These are phyloP conservation scores for Leptosphaerulina australis DNA, from an alignment of 2,329 filamentous ascomycete genomes.

Conservation along the genomic window DNA sequence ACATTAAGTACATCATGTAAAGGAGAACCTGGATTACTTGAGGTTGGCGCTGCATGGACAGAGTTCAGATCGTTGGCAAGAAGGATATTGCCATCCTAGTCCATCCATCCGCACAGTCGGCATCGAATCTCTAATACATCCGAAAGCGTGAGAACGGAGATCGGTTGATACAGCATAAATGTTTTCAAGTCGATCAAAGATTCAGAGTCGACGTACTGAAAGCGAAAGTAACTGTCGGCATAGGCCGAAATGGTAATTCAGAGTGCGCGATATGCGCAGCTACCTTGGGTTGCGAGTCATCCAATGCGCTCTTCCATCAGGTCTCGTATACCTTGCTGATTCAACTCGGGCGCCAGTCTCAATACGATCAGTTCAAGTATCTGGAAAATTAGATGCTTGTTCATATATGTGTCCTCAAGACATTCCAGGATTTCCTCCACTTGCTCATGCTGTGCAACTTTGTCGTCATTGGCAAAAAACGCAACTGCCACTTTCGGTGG, in stretches of 20 bases:
- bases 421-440: slow-evolving; percentile 69
- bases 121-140: not conserved
- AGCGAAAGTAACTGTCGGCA: not conserved
- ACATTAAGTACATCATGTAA: slow-evolving; percentile 27
- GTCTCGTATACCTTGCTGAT: slow-evolving; percentile 71
- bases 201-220: not conserved
- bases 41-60: not conserved
- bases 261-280: not conserved
- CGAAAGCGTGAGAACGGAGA: not conserved
- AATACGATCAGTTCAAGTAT: slow-evolving; percentile 83
- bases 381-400: slow-evolving; percentile 87
- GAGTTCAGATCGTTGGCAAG: not conserved
- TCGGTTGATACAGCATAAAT: not conserved
- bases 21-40: slow-evolving; percentile 7
- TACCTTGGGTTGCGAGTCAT: slow-evolving; percentile 22
- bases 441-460: slow-evolving; percentile 65
- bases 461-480: slow-evolving; percentile 38
- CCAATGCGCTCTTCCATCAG: slow-evolving; percentile 74
- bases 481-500: slow-evolving; percentile 51
- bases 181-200: not conserved
- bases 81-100: not conserved
- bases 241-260: not conserved
- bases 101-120: not conserved
- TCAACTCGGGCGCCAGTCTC: slow-evolving; percentile 82
- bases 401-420: slow-evolving; percentile 83